Evolutionary conservation across 2,329 filamentous ascomycete genomes (phyloP), one percentile per base, ranked within the genome.

Genomic region (Rhynchosporium graminicola): DNA sequence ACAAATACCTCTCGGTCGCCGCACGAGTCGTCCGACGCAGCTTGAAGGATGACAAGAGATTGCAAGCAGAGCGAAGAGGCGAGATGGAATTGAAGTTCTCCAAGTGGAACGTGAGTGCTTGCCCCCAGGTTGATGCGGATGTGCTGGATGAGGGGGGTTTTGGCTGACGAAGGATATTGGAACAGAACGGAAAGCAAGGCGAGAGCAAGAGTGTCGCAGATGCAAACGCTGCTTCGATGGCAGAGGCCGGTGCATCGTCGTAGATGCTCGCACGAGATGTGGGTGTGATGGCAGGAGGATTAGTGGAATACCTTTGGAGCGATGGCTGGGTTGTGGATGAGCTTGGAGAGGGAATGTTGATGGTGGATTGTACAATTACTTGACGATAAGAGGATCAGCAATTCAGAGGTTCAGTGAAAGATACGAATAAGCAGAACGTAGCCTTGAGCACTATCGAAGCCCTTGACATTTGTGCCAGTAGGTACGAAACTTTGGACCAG

Each of bases 1-100:
- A 99, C 89, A 95, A 93, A 83, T 98, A 97, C 88, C 88, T 99
- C 77, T 88, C 93, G 76, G 87, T 99, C 81, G 92, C 95, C 76
- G 87, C 93, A 80, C 92, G 93, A 80, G 90, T 91, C 76, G 91
- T 99, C 78, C 95, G 96, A 82, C 90, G 92, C 78, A 96, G 92
- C 78, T 85, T 99, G 79, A 97, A 98, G 86, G 95, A 99, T 76
- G 91, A 95, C 63, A 89, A 92, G 83, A 87, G 95, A 81, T 79
- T 97, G 71, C 78, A 78, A 71, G 92, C 93, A 69, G 95, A 98
- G 86, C 89, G 91, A 77, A 88, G 95, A 77, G 93, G 92, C 76
- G 87, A 92, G 79, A 89, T 88, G 80, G 94, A 98, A 61, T 80
- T 99, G 73, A 88, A 88, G 79, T 96, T 97, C 75, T 83, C 92